Evolutionary conservation across 805 yeast species (phyloP), one percentile per base, ranked within the genome.

Genomic region (Candida fluviatilis): DNA sequence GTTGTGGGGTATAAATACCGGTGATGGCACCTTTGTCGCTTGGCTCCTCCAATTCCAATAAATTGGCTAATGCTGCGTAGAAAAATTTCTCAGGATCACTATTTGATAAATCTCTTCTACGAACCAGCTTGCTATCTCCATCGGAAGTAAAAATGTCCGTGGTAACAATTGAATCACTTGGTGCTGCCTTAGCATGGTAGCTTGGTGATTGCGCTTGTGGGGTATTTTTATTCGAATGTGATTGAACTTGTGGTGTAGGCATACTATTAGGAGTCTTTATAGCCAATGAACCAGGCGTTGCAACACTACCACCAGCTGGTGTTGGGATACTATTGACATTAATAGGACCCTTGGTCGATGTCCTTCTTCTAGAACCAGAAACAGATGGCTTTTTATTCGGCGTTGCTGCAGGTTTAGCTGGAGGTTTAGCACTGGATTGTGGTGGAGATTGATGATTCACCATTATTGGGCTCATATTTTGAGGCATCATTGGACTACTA

Each of bases 41-140:
- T 16, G 27, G 7, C 18, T 66, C 75, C 6, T 67, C 69, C 18
- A 76, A 48, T 30, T 70, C 75, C 42, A 76, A 58, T 26, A 73
- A 57, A 50, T 76, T 76, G 6, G 77, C 69, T 38, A 77, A 58
- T 2, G 79, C 71, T 0, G 78, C 73, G 34, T 69, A 61, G 47
- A 76, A 71, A 51, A 73, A 77, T 37, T 60, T 57, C 32, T 69
- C 66, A 0, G 80, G 75, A 48, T 76, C 75, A 16, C 54, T 42
- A 36, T 54, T 54, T 1, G 73, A 69, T 31, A 76, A 59, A 36
- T 70, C 76, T 31, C 76, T 61, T 38, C 82, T 57, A 42, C 59
- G 67, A 33, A 61, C 62, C 43, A 73, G 57, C 42, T 68, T 69
- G 11, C 62, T 52, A 47, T 75, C 80, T 16, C 59, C 53, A 18